phyloP scores from a whole-genome alignment of 768 basidiomycete species.

The Infundibulicybe gibba region DNA sequence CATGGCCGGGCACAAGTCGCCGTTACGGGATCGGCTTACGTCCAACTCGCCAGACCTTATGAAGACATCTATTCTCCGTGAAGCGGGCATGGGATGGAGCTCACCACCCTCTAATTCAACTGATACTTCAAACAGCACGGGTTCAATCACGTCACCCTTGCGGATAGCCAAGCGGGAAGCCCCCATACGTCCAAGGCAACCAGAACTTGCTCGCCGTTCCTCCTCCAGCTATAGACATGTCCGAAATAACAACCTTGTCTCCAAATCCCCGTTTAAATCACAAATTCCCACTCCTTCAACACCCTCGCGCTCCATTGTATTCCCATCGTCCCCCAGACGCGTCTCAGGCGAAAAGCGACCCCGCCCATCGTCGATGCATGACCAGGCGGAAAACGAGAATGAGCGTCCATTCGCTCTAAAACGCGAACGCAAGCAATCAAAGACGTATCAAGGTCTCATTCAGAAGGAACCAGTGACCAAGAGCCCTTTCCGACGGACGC shows the following conservation, averaged over 20 bases:
- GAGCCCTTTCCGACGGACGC: slow-evolving; percentile 62
- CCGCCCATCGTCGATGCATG: slow-evolving; percentile 67
- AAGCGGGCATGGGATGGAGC: slow-evolving; percentile 64
- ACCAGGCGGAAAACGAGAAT: slow-evolving; percentile 65
- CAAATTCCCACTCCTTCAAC: slow-evolving; percentile 51
- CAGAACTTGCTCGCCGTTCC: slow-evolving; percentile 62
- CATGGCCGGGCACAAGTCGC: slow-evolving; percentile 40
- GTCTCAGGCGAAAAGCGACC: slow-evolving; percentile 80
- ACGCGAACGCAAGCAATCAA: slow-evolving; percentile 71
- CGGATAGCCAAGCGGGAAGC: slow-evolving; percentile 72
- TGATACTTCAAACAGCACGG: slow-evolving; percentile 24
- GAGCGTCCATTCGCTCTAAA: slow-evolving; percentile 69
- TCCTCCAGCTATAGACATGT: slow-evolving; percentile 82
- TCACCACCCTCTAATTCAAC: slow-evolving; percentile 36
- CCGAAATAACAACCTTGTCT: slow-evolving; percentile 73
- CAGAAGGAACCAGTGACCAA: slow-evolving; percentile 78
- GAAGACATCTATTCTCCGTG: slow-evolving; percentile 58
- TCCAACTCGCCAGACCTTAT: slow-evolving; percentile 62
- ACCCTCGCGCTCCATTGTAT: slow-evolving; percentile 25
- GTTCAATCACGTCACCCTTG: slow-evolving; percentile 58
- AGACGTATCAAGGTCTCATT: slow-evolving; percentile 66
- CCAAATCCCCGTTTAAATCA: slow-evolving; percentile 83
- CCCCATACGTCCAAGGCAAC: slow-evolving; percentile 34
- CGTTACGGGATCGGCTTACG: slow-evolving; percentile 55
- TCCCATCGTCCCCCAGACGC: slow-evolving; percentile 36